A percentile compares a stretch with the other conserved stretches of the same genome.
Conservation (phyloP, 345 rosid species). For the Arabis alpina region DNA sequence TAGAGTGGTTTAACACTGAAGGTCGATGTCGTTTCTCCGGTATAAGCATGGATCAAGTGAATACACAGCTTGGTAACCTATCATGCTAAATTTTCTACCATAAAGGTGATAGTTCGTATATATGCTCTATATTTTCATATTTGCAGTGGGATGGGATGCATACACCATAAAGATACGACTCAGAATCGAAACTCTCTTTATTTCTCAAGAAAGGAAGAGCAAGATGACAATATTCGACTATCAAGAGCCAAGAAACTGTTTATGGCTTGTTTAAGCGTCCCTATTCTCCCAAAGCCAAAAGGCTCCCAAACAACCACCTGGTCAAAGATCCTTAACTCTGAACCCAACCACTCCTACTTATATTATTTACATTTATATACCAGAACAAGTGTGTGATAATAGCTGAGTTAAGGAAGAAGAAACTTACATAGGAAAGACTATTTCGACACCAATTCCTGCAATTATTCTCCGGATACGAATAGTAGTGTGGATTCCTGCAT, state of each 20-base stretch:
- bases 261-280: too few species aligned
- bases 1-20: not conserved
- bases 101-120: not conserved
- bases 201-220: too few species aligned
- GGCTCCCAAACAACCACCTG: too few species aligned
- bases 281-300: too few species aligned
- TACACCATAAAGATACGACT: too few species aligned
- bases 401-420: not conserved
- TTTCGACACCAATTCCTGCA: constrained; percentile 79
- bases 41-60: not conserved
- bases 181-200: too few species aligned
- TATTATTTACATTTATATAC: not conserved
- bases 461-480: constrained; percentile 82
- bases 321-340: not conserved
- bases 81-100: not conserved
- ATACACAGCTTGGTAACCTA: not conserved
- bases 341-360: not conserved
- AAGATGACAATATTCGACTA: too few species aligned
- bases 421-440: constrained; percentile 70
- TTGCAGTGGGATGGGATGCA: too few species aligned
- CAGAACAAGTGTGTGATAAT: not conserved
- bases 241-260: too few species aligned
- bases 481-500: constrained; percentile 88
- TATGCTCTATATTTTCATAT: not conserved
- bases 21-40: too few species aligned